Evolutionary conservation across 352 stramenopile genomes (phyloP).

Genomic region (Pythium aphanidermatum): DNA sequence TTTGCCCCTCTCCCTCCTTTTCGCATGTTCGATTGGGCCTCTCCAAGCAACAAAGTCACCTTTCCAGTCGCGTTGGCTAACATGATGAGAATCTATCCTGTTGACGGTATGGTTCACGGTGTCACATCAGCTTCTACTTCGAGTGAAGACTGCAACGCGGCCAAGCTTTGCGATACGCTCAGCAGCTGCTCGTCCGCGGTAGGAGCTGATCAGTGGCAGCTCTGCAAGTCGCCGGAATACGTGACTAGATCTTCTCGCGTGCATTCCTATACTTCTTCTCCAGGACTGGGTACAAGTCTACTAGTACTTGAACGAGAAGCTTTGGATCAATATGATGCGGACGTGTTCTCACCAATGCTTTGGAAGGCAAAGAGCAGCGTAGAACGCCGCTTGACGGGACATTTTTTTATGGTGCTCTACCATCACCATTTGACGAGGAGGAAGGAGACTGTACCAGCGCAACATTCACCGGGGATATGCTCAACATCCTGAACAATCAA

Average conservation of each 20-base stretch:
- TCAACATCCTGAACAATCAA: constrained; percentile 6
- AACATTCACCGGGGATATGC: constrained; percentile 15
- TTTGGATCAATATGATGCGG: constrained; percentile 59
- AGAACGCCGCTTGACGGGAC: not conserved
- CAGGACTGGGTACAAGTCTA: constrained; percentile 31
- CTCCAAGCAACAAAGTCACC: constrained; percentile 32
- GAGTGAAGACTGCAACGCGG: not conserved
- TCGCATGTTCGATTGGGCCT: constrained; percentile 70
- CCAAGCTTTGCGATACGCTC: constrained; percentile 15
- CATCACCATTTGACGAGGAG: not conserved
- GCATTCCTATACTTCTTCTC: constrained; percentile 17
- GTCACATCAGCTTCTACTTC: too few species aligned
- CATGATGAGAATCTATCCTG: constrained; percentile 23
- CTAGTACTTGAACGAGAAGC: constrained; percentile 33
- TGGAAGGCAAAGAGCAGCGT: not conserved
- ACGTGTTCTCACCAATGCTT: constrained; percentile 35
- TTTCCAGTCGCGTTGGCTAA: constrained; percentile 55
- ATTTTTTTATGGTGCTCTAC: not conserved
- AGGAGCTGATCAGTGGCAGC: constrained; percentile 26
- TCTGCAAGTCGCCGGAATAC: constrained; percentile 50
- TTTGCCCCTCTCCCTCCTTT: constrained; percentile 62
- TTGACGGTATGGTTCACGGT: too few species aligned
- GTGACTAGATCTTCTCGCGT: constrained; percentile 19
- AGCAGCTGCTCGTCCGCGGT: constrained; percentile 12
- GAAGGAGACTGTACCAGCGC: constrained; percentile 8